Conservation (phyloP, 2,329 filamentous ascomycete genomes). For the Massarina eburnea region DNA sequence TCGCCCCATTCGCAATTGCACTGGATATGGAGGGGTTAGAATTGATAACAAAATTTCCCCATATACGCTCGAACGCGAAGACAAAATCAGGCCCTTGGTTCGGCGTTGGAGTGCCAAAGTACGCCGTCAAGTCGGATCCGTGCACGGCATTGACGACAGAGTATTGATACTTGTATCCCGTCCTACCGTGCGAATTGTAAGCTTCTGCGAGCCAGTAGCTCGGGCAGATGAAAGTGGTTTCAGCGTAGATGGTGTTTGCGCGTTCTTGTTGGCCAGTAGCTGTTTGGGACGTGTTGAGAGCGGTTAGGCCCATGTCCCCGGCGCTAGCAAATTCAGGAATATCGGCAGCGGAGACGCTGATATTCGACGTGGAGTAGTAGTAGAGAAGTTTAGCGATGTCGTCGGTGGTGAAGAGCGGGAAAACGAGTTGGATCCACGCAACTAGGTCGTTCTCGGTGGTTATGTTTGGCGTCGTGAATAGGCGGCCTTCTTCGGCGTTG, state of each 20-base stretch:
- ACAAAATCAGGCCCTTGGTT: constrained; percentile 11
- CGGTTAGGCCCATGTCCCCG: constrained; percentile 44
- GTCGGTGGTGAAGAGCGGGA: constrained; percentile 44
- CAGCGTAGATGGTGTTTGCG: constrained; percentile 55
- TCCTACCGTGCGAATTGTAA: constrained; percentile 24
- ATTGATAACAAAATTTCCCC: constrained; percentile 16
- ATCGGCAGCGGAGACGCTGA: constrained; percentile 23
- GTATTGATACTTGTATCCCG: constrained; percentile 21
- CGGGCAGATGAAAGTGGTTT: constrained; percentile 59
- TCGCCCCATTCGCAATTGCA: constrained; percentile 4
- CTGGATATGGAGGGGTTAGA: constrained; percentile 11
- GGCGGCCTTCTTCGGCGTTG: constrained; percentile 54
- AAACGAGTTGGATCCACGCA: constrained; percentile 40
- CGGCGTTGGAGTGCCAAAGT: constrained; percentile 23
- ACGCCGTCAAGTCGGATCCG: constrained; percentile 12
- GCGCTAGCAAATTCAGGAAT: constrained; percentile 36
- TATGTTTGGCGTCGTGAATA: constrained; percentile 50
- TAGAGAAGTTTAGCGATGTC: constrained; percentile 48
- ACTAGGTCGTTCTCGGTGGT: constrained; percentile 44
- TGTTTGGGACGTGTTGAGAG: constrained; percentile 53
- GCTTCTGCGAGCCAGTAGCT: constrained; percentile 59
- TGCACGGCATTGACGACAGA: constrained; percentile 19
- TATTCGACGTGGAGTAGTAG: constrained; percentile 18
- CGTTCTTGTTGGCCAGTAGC: constrained; percentile 59
- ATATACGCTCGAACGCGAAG: constrained; percentile 13